Conservation (phyloP, 1,284 basidiomycete species). For the Gomphus bonarii region DNA sequence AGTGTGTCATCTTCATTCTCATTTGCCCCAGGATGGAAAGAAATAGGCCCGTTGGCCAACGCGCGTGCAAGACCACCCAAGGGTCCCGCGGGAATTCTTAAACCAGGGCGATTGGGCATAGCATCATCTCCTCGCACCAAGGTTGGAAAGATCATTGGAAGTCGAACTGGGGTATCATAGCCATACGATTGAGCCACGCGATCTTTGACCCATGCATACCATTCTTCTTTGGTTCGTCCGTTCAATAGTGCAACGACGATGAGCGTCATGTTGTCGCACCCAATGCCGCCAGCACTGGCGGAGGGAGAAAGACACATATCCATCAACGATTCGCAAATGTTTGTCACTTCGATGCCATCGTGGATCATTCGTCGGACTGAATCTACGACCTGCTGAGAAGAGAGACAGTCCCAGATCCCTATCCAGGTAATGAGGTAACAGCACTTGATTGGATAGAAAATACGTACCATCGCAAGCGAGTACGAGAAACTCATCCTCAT, state of each 20-base stretch:
- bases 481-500: constrained; percentile 94
- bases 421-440: constrained; percentile 10
- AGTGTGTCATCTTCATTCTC: constrained; percentile 36
- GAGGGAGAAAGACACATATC: constrained; percentile 93
- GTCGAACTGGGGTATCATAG: constrained; percentile 56
- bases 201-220: constrained; percentile 87
- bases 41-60: constrained; percentile 42
- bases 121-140: background rate
- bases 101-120: background rate
- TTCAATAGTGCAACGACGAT: constrained; percentile 84
- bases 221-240: constrained; percentile 83
- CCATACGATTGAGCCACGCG: constrained; percentile 71
- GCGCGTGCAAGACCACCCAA: constrained; percentile 31
- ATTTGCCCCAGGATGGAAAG: constrained; percentile 43
- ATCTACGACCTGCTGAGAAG: constrained; percentile 90
- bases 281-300: constrained; percentile 84
- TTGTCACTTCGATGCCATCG: constrained; percentile 67
- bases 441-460: background rate
- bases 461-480: constrained; percentile 89
- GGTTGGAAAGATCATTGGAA: constrained; percentile 57
- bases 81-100: constrained; percentile 18
- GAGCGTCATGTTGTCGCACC: constrained; percentile 99
- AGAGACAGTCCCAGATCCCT: constrained; percentile 99
- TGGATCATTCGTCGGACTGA: constrained; percentile 79
- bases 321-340: constrained; percentile 88